Base-by-base conservation (phyloP, 1,139 yeast species). In the Sugiyamaella xylanicola region DNA sequence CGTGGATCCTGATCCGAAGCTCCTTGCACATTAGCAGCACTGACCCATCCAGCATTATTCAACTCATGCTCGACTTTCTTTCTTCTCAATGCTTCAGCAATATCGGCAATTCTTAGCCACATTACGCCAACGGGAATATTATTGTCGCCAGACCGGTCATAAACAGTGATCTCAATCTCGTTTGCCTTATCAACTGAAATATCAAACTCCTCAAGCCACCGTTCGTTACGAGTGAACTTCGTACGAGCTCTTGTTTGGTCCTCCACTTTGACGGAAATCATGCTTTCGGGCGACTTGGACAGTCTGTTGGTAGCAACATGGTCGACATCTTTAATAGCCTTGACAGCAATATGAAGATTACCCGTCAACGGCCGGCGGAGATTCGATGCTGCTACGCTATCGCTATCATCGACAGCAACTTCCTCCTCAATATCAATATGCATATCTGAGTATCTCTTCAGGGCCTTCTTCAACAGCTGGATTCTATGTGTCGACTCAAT, bases 71-170 rank as follows among this genome's bases (percentile, higher is more conserved):
- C 92, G 21, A 88, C 95, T 63, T 89, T 90, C 68, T 87, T 87
- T 67, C 93, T 87, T 72, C 99, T 89, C 55, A 93, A 79, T 62
- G 93, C 98, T 74, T 93, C 99, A 0, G 95, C 91, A 51, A 93
- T 81, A 70, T 93, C 99, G 3, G 95, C 85, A 39, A 93, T 78
- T 43, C 93, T 80, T 39, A 92, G 81, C 98, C 98, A 93, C 65
- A 88, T 83, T 44, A 93, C 78, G 2, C 96, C 99, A n/a, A 93
- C 96, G 0, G 99, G 98, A 4, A 87, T 83, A 47, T 78, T 79
- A 53, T 78, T 81, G 47, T 87, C 87, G 13, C 80, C 77, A 29
- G 80, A 74, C 63, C 86, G 86, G 70, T 93, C 99, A 70, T 86
- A 90, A 4, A 93, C 90, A 1, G 92, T 83, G 58, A 93, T 77